A percentile compares a stretch with the other conserved stretches of the same genome.
phyloP scores from a whole-genome alignment of 257 asterid species.

The Capsicum pubescens region DNA sequence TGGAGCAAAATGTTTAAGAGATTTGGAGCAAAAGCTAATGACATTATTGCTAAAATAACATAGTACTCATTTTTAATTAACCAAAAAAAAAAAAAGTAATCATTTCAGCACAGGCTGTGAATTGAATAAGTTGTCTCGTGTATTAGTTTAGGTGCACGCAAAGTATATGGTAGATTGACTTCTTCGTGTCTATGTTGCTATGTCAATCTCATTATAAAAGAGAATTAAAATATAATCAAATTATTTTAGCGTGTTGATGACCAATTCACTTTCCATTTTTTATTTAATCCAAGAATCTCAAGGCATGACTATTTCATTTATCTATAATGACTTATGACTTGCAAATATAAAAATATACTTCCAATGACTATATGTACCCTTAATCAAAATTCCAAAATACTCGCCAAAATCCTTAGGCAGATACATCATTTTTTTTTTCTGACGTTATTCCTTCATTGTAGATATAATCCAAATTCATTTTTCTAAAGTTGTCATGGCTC shows the following conservation, averaged over 20 bases:
- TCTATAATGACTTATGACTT: neutral
- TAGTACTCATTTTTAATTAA: neutral
- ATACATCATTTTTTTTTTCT: neutral
- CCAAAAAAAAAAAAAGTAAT: no score
- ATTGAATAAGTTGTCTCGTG: neutral
- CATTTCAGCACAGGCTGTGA: neutral
- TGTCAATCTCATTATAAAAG: neutral
- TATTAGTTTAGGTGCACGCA: neutral
- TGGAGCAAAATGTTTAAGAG: neutral
- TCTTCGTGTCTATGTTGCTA: neutral
- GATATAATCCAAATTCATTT: neutral
- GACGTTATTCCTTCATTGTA: neutral
- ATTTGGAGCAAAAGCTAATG: neutral
- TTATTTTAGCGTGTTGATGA: neutral
- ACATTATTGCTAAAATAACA: neutral
- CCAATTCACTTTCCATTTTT: neutral
- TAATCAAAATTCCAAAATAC: neutral
- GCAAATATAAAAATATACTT: neutral
- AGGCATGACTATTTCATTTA: neutral
- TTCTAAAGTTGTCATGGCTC: slow-evolving; percentile 18
- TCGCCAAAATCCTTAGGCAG: neutral
- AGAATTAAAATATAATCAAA: neutral
- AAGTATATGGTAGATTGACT: neutral
- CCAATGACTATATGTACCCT: neutral
- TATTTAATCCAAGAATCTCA: neutral